phyloP scores from a whole-genome alignment of 169 alveolate genomes.

The Eimeria acervulina region DNA sequence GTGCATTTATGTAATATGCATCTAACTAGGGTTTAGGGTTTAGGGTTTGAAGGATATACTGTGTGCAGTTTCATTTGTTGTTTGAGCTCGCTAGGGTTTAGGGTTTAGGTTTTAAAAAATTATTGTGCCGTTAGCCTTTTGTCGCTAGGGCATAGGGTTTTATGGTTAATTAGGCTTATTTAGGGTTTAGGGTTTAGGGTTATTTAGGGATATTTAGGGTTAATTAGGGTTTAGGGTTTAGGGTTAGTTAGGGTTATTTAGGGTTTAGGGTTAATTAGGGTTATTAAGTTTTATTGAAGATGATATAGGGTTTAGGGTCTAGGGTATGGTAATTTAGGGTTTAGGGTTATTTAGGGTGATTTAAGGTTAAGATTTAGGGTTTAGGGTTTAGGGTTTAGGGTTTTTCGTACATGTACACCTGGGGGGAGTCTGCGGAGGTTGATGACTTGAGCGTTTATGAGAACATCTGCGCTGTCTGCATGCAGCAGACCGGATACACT shows the following conservation, averaged over 20 bases:
- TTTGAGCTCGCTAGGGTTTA: background rate
- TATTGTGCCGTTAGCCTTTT: background rate
- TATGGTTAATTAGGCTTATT: background rate
- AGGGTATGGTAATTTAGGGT: background rate
- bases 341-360: too few relatives aligned
- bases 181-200: background rate
- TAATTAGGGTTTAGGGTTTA: conserved; percentile 23
- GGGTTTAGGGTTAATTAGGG: conserved; percentile 43
- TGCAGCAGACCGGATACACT: conserved; percentile 65
- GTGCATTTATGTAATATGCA: background rate
- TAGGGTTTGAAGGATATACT: background rate
- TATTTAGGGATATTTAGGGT: too few relatives aligned
- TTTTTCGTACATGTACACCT: background rate
- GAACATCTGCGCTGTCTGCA: background rate
- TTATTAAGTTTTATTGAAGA: too few relatives aligned
- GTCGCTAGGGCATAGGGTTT: background rate
- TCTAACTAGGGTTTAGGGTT: background rate
- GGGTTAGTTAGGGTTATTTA: conserved; percentile 1
- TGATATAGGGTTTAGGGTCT: conserved; percentile 14
- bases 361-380: background rate
- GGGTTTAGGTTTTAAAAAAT: background rate
- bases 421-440: background rate
- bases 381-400: conserved; percentile 39
- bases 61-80: background rate
- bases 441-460: background rate